Conservation (phyloP, 2,329 filamentous ascomycete species). For the Drechslerella stenobrocha region DNA sequence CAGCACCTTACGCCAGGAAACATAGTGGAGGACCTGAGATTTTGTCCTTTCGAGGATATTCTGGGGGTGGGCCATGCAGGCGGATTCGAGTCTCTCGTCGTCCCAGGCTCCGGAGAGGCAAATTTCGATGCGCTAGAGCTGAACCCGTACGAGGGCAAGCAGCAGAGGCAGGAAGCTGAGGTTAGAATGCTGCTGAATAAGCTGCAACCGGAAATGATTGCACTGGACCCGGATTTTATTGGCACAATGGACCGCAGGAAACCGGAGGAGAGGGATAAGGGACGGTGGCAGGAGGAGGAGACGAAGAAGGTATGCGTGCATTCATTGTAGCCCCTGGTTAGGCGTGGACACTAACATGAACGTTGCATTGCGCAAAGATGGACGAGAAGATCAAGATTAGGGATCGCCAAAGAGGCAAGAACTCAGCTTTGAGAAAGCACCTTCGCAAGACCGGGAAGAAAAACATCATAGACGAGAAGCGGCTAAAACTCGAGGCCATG, state of each 20-base stretch:
- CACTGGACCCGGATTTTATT: constrained; percentile 86
- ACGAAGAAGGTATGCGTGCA: constrained; percentile 38
- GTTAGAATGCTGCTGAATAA: constrained; percentile 91
- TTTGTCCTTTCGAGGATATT: constrained; percentile 95
- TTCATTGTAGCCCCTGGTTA: too few relatives aligned
- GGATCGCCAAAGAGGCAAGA: constrained; percentile 73
- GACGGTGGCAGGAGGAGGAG: constrained; percentile 77
- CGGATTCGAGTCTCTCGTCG: constrained; percentile 85
- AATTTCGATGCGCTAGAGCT: constrained; percentile 93
- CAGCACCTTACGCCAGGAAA: constrained; percentile 85
- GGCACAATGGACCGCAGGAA: constrained; percentile 82
- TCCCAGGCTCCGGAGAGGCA: constrained; percentile 92
- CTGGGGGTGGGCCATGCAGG: constrained; percentile 80
- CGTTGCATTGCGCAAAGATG: constrained; percentile 57
- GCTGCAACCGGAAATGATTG: constrained; percentile 94
- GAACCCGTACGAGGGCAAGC: constrained; percentile 92
- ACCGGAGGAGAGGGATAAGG: constrained; percentile 73
- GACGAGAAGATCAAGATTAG: constrained; percentile 71
- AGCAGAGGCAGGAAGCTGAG: constrained; percentile 89
- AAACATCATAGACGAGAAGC: constrained; percentile 96
- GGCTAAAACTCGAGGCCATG: constrained; percentile 80
- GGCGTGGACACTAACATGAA: constrained; percentile 55
- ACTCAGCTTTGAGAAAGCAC: constrained; percentile 83
- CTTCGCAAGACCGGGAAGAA: constrained; percentile 86
- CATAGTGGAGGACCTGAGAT: constrained; percentile 76